These are phyloP conservation scores for Anisodus tanguticus DNA, from an alignment of 257 asterid genomes.

Conservation along the genomic window DNA sequence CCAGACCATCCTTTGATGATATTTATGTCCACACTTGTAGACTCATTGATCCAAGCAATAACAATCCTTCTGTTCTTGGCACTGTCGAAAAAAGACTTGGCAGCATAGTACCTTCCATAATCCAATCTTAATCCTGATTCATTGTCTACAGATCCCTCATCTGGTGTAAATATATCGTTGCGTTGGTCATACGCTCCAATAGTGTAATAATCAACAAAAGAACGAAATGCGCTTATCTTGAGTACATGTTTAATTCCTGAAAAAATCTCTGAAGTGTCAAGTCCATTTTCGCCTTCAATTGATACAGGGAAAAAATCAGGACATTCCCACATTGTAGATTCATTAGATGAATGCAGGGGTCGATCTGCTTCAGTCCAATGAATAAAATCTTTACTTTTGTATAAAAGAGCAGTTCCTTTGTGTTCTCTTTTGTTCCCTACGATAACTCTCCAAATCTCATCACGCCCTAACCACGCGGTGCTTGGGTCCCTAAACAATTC, in stretches of 20 bases:
- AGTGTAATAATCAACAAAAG: conserved; percentile 43
- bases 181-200: conserved; percentile 41
- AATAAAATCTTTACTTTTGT: conserved; percentile 46
- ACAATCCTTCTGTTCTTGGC: conserved; percentile 43
- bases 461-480: conserved; percentile 53
- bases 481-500: conserved; percentile 50
- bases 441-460: conserved; percentile 47
- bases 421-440: conserved; percentile 39
- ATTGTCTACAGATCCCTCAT: conserved; percentile 25
- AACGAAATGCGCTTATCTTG: conserved; percentile 40
- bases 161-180: conserved; percentile 38
- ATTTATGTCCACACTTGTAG: conserved; percentile 34
- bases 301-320: conserved; percentile 49
- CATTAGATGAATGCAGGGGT: conserved; percentile 38
- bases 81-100: conserved; percentile 38
- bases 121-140: conserved; percentile 17
- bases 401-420: conserved; percentile 40
- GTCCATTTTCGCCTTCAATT: conserved; percentile 23
- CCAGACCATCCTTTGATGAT: conserved; percentile 43
- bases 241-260: conserved; percentile 44
- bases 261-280: conserved; percentile 39
- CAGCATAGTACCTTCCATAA: conserved; percentile 17
- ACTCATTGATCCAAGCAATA: conserved; percentile 55
- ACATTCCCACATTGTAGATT: conserved; percentile 63
- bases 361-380: conserved; percentile 37